phyloP scores from a whole-genome alignment of 192 early-diverging fungal genomes.

The Podila verticillata region DNA sequence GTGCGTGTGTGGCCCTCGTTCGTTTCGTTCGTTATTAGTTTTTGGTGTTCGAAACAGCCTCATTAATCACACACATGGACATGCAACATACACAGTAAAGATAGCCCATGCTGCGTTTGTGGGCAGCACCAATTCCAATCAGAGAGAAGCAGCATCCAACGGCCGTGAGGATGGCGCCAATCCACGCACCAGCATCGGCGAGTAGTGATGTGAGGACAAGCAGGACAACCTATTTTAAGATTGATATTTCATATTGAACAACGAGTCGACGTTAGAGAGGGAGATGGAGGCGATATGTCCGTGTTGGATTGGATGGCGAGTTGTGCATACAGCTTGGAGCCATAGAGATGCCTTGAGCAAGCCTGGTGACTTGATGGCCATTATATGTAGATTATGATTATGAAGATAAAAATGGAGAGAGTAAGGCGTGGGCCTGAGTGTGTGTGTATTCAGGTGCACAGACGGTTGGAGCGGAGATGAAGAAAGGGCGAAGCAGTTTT shows the following conservation, averaged over 20 bases:
- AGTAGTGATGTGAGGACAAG: constrained; percentile 26
- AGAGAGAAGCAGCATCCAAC: constrained; percentile 27
- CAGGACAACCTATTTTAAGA: constrained; percentile 12
- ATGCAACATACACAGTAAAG: constrained; percentile 35
- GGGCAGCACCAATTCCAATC: constrained; percentile 36
- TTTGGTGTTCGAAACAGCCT: neutral
- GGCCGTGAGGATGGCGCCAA: constrained; percentile 22
- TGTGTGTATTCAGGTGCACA: neutral
- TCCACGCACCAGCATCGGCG: constrained; percentile 31
- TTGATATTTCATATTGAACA: too few species aligned
- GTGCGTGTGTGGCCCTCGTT: too few species aligned
- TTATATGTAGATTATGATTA: constrained; percentile 2
- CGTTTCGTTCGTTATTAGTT: too few species aligned
- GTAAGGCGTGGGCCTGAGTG: neutral
- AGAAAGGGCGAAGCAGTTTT: too few species aligned
- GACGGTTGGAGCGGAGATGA: too few species aligned
- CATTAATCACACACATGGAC: constrained; percentile 1
- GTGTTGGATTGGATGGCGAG: neutral
- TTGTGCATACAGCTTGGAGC: constrained; percentile 35
- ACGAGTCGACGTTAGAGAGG: neutral
- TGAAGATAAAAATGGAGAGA: neutral
- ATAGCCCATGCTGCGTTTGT: constrained; percentile 35
- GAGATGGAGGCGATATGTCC: neutral
- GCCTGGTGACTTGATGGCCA: constrained; percentile 13
- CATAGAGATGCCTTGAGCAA: constrained; percentile 41